phyloP scores from a whole-genome alignment of 805 yeast species.

The Kazachstania bromeliacearum region DNA sequence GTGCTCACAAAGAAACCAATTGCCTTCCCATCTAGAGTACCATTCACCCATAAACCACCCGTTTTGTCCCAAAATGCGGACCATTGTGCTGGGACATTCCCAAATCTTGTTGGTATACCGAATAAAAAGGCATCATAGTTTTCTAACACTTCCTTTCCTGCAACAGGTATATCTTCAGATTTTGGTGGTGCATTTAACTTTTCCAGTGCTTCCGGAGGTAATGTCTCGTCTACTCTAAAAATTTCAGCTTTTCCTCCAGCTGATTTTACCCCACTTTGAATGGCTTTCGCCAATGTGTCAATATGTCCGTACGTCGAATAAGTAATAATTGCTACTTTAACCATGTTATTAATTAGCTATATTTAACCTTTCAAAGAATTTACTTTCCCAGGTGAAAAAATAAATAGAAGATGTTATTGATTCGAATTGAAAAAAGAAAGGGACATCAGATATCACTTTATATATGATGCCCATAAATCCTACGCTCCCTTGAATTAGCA shows the following conservation, averaged over 20 bases:
- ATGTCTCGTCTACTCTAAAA: conserved; percentile 70
- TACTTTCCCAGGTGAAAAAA: neutral
- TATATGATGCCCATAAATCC: too few species aligned
- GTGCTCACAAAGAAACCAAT: conserved; percentile 67
- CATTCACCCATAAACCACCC: conserved; percentile 67
- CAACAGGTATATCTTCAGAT: conserved; percentile 44
- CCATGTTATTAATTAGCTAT: conserved; percentile 13
- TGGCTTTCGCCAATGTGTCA: conserved; percentile 54
- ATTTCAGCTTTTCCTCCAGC: conserved; percentile 64
- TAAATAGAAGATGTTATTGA: too few species aligned
- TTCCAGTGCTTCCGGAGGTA: conserved; percentile 47
- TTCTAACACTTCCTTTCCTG: conserved; percentile 44
- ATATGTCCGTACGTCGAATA: conserved; percentile 80
- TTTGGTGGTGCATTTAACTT: conserved; percentile 59
- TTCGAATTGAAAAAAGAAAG: neutral
- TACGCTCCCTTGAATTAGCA: too few species aligned
- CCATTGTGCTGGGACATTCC: conserved; percentile 69
- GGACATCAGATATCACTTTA: too few species aligned
- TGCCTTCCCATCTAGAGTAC: conserved; percentile 61
- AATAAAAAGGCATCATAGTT: conserved; percentile 66
- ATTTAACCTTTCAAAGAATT: too few species aligned
- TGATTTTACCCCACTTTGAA: conserved; percentile 55
- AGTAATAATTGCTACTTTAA: conserved; percentile 40
- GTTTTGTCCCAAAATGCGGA: conserved; percentile 67
- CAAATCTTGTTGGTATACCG: conserved; percentile 76